phyloP scores from a whole-genome alignment of 2,329 filamentous ascomycete genomes.

The Akanthomyces uredinophilus region DNA sequence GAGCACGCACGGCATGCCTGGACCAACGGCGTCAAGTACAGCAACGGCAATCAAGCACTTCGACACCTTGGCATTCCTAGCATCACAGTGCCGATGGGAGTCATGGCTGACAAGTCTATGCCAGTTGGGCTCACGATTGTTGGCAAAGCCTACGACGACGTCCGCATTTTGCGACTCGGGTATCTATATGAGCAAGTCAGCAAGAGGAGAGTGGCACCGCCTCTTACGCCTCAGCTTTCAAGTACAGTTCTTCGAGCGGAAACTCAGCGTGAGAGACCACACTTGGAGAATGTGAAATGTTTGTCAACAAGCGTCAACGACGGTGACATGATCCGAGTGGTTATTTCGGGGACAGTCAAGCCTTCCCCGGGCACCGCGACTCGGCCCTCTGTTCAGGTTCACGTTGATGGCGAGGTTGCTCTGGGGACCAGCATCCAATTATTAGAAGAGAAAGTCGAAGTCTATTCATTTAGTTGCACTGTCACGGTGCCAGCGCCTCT shows the following conservation, averaged over 20 bases:
- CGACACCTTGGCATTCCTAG: constrained; percentile 51
- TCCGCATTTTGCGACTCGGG: constrained; percentile 20
- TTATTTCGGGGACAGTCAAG: neutral
- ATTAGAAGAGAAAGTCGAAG: neutral
- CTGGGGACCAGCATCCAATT: neutral
- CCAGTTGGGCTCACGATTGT: constrained; percentile 49
- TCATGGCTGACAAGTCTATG: constrained; percentile 40
- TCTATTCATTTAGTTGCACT: neutral
- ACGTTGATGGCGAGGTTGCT: neutral
- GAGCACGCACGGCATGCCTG: constrained; percentile 17
- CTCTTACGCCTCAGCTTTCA: neutral
- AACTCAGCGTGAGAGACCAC: neutral
- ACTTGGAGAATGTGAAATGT: neutral
- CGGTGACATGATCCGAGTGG: neutral
- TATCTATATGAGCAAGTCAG: constrained; percentile 10
- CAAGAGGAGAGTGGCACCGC: neutral
- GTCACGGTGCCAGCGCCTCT: neutral
- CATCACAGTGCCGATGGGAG: constrained; percentile 48
- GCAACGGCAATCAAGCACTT: constrained; percentile 47
- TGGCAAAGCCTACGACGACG: constrained; percentile 42
- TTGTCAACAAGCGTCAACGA: neutral
- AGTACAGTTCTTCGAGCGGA: neutral
- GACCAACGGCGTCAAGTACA: constrained; percentile 44
- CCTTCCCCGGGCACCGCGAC: neutral
- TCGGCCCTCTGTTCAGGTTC: neutral